phyloP scores from a whole-genome alignment of 2,329 filamentous ascomycete species.

The Elsinoe batatas region DNA sequence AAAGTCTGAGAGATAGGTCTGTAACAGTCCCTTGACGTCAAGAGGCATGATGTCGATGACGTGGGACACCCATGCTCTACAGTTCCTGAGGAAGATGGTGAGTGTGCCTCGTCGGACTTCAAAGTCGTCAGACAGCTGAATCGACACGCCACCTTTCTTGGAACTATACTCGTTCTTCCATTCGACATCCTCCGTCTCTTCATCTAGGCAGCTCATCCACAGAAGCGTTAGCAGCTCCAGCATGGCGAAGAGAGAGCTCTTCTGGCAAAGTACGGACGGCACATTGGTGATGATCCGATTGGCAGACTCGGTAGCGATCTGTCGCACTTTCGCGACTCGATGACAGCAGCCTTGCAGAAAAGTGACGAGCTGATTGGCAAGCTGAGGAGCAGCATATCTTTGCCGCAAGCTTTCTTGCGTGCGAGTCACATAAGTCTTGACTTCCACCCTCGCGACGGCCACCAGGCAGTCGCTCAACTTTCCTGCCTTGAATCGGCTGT shows the following conservation, averaged over 20 bases:
- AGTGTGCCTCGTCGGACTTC: slow-evolving; percentile 70
- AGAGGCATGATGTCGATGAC: slow-evolving; percentile 79
- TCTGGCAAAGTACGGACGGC: slow-evolving; percentile 83
- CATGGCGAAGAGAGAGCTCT: slow-evolving; percentile 81
- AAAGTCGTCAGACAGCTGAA: slow-evolving; percentile 93
- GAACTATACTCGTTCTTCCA: slow-evolving; percentile 77
- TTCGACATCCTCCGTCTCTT: slow-evolving; percentile 87
- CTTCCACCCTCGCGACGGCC: slow-evolving; percentile 55
- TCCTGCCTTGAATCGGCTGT: slow-evolving; percentile 63
- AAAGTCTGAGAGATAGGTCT: slow-evolving; percentile 92
- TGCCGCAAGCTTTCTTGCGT: slow-evolving; percentile 61
- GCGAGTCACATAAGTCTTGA: slow-evolving; percentile 69
- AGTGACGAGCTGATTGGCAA: slow-evolving; percentile 75
- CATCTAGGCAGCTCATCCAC: slow-evolving; percentile 90
- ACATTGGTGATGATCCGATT: slow-evolving; percentile 76
- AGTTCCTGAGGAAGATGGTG: slow-evolving; percentile 64
- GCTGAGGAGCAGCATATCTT: slow-evolving; percentile 79
- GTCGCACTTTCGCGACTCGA: slow-evolving; percentile 82
- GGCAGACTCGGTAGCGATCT: slow-evolving; percentile 72
- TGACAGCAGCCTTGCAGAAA: slow-evolving; percentile 89
- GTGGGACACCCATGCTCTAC: slow-evolving; percentile 67
- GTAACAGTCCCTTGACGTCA: slow-evolving; percentile 88
- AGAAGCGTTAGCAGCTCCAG: slow-evolving; percentile 86
- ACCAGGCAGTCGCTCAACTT: slow-evolving; percentile 54
- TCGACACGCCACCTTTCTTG: slow-evolving; percentile 62